A percentile compares a stretch with the other conserved stretches of the same genome.
These are phyloP conservation scores for Theileria orientalis DNA, from an alignment of 169 alveolate genomes.

Conservation along the genomic window DNA sequence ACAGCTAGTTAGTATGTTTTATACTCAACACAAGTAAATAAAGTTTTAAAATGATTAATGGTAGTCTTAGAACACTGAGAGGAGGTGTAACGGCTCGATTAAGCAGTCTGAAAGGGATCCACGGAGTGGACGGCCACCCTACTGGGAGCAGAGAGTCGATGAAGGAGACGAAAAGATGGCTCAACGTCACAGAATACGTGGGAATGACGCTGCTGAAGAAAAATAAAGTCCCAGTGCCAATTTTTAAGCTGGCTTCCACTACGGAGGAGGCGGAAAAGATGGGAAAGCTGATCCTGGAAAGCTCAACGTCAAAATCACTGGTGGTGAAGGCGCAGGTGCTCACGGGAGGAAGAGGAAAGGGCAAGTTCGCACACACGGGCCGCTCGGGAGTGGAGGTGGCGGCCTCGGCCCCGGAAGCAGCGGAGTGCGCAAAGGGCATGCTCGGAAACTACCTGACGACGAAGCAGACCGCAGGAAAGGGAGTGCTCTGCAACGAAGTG, in stretches of 20 bases:
- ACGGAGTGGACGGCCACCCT: too few relatives aligned
- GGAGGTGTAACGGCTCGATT: too few relatives aligned
- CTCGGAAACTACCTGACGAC: conserved; percentile 84
- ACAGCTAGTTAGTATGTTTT: too few relatives aligned
- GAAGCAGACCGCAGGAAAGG: conserved; percentile 84
- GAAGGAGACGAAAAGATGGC: conserved; percentile 37
- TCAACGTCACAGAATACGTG: conserved; percentile 74
- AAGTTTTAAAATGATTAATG: too few relatives aligned
- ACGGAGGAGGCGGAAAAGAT: conserved; percentile 78
- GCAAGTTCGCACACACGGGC: conserved; percentile 80
- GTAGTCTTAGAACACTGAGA: too few relatives aligned
- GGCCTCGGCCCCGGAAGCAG: conserved; percentile 76
- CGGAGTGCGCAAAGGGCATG: conserved; percentile 82
- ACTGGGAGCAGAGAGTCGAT: neutral
- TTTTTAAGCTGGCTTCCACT: conserved; percentile 67
- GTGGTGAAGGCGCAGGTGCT: conserved; percentile 85
- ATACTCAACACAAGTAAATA: too few relatives aligned
- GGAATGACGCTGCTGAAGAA: conserved; percentile 69
- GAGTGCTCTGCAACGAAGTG: conserved; percentile 82
- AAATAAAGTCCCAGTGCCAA: conserved; percentile 74
- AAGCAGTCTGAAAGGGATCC: too few relatives aligned
- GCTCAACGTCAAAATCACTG: conserved; percentile 48
- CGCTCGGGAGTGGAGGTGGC: conserved; percentile 87
- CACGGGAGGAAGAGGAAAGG: conserved; percentile 92
- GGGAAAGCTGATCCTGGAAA: conserved; percentile 63